These are phyloP conservation scores for Boletus sp. DNA, from an alignment of 768 basidiomycete genomes.

Conservation along the genomic window DNA sequence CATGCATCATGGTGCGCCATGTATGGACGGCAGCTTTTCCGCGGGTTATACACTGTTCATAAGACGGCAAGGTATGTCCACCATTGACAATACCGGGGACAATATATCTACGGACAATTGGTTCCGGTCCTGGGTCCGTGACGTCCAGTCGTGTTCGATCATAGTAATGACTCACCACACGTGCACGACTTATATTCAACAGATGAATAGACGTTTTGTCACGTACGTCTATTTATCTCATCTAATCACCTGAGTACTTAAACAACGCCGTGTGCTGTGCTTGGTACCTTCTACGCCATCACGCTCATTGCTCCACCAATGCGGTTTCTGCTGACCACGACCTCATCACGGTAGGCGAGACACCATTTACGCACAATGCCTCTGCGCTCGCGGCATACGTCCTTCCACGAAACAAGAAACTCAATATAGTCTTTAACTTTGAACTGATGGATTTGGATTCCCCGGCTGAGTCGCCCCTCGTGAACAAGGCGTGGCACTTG, in stretches of 20 bases:
- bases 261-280: neutral
- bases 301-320: conserved; percentile 4
- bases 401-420: conserved; percentile 55
- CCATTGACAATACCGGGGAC: too few relatives aligned
- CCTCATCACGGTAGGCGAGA: conserved; percentile 66
- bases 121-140: too few relatives aligned
- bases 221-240: conserved; percentile 38
- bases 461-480: conserved; percentile 40
- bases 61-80: too few relatives aligned
- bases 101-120: too few relatives aligned
- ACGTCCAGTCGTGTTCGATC: too few relatives aligned
- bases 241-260: conserved; percentile 17
- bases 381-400: conserved; percentile 54
- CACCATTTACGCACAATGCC: conserved; percentile 55
- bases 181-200: conserved; percentile 66
- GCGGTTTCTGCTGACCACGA: conserved; percentile 42
- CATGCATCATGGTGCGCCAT: too few relatives aligned
- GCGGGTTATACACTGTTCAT: too few relatives aligned
- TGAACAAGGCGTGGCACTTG: conserved; percentile 49
- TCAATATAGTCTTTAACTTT: conserved; percentile 67
- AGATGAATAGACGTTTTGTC: conserved; percentile 64
- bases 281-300: neutral
- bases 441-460: conserved; percentile 61
- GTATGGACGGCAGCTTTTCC: too few relatives aligned
- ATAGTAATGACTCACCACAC: conserved; percentile 34